Conservation (phyloP, 495 filamentous ascomycete species). For the Cercophora sp. region DNA sequence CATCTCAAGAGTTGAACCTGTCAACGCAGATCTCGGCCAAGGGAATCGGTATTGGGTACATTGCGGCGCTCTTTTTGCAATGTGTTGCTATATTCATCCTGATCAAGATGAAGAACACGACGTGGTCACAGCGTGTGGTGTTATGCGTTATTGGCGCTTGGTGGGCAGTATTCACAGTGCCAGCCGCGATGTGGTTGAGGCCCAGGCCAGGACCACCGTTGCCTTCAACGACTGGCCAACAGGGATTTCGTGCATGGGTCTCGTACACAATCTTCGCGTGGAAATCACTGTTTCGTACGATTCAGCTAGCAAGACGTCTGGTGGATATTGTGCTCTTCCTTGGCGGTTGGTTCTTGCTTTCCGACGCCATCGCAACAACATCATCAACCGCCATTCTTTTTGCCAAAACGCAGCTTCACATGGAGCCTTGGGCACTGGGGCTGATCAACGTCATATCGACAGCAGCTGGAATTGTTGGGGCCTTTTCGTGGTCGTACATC, state of each 20-base stretch:
- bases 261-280: slow-evolving; percentile 76
- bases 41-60: slow-evolving; percentile 88
- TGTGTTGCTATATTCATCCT: slow-evolving; percentile 70
- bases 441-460: slow-evolving; percentile 92
- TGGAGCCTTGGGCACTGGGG: slow-evolving; percentile 83
- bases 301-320: slow-evolving; percentile 70
- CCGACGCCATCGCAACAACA: slow-evolving; percentile 90
- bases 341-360: slow-evolving; percentile 88
- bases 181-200: slow-evolving; percentile 84
- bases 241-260: slow-evolving; percentile 35
- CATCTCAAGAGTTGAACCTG: slow-evolving; percentile 65
- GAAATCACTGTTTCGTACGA: slow-evolving; percentile 76
- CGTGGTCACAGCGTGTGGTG: slow-evolving; percentile 74
- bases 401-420: slow-evolving; percentile 87
- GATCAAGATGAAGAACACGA: slow-evolving; percentile 63
- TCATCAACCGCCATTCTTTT: slow-evolving; percentile 94
- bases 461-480: slow-evolving; percentile 74
- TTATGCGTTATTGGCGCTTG: slow-evolving; percentile 85
- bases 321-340: slow-evolving; percentile 87
- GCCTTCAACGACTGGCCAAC: slow-evolving; percentile 29
- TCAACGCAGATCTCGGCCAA: slow-evolving; percentile 84
- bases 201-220: slow-evolving; percentile 86
- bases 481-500: slow-evolving; percentile 82
- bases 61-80: slow-evolving; percentile 76
- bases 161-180: slow-evolving; percentile 92